Evolutionary conservation across 179 eudicot genomes (phyloP).

Genomic region (Vitellaria paradoxa): DNA sequence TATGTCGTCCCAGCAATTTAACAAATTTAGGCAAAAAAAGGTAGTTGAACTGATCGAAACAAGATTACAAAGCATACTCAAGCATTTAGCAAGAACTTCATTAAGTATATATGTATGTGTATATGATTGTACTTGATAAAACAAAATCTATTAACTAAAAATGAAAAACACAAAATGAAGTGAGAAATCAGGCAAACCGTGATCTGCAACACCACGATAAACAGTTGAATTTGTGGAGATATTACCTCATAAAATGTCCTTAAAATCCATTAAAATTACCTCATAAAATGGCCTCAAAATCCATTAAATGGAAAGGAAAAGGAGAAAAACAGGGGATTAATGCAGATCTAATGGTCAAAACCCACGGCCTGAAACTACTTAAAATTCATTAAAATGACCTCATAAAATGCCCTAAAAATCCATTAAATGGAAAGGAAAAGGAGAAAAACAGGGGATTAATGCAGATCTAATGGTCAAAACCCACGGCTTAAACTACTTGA

Average conservation of each 20-base stretch:
- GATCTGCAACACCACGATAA: background rate
- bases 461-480: slow-evolving; percentile 21
- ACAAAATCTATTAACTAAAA: background rate
- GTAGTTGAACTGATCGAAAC: background rate
- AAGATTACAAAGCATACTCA: background rate
- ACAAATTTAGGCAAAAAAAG: background rate
- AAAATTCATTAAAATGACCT: background rate
- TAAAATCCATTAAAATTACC: background rate
- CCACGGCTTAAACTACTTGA: background rate
- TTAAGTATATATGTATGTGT: background rate
- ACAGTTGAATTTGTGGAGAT: background rate
- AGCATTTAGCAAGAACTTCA: slow-evolving; percentile 2
- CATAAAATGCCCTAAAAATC: no score
- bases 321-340: slow-evolving; percentile 2
- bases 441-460: slow-evolving; percentile 2
- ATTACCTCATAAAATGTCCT: background rate
- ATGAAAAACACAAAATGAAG: background rate
- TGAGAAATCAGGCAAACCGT: background rate
- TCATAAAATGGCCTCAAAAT: no score
- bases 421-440: background rate
- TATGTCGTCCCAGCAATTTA: background rate
- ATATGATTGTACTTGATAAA: background rate
- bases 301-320: background rate
- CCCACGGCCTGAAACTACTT: background rate
- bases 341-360: slow-evolving; percentile 21